A percentile compares a stretch with the other conserved stretches of the same genome.
These are phyloP conservation scores for Rhizophora mangle DNA, from an alignment of 345 rosid species.

Conservation along the genomic window DNA sequence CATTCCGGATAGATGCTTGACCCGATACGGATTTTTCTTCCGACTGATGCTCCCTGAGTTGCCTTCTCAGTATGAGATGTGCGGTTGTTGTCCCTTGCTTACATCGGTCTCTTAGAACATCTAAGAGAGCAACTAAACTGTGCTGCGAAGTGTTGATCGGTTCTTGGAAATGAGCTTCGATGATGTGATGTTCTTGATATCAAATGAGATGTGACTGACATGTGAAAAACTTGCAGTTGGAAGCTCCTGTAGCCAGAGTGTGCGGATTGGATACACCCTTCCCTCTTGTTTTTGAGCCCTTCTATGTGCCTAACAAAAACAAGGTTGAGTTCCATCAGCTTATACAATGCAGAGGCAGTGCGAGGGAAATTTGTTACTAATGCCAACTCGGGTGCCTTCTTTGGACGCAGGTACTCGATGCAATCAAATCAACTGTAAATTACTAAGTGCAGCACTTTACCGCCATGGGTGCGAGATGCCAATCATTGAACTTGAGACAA, in stretches of 20 bases:
- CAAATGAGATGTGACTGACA: too few relatives aligned
- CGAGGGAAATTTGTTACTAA: background rate
- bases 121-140: too few relatives aligned
- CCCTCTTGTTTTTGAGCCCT: slow-evolving; percentile 89
- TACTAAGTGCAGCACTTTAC: slow-evolving; percentile 37
- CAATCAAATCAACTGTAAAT: slow-evolving; percentile 68
- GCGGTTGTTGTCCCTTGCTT: too few relatives aligned
- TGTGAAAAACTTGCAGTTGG: slow-evolving; percentile 48
- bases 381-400: background rate
- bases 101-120: too few relatives aligned
- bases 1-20: too few relatives aligned
- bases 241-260: slow-evolving; percentile 82
- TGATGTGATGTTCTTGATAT: too few relatives aligned
- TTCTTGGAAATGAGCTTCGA: too few relatives aligned
- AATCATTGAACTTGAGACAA: background rate
- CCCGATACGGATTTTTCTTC: too few relatives aligned
- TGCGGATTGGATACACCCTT: slow-evolving; percentile 93
- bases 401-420: slow-evolving; percentile 69
- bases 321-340: slow-evolving; percentile 36
- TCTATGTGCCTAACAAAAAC: slow-evolving; percentile 85
- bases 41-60: too few relatives aligned
- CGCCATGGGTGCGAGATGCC: background rate
- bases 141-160: too few relatives aligned
- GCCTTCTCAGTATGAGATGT: too few relatives aligned
- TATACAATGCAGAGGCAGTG: background rate